phyloP scores from a whole-genome alignment of 164 flowering plant genomes.

The Aristolochia fimbriata region DNA sequence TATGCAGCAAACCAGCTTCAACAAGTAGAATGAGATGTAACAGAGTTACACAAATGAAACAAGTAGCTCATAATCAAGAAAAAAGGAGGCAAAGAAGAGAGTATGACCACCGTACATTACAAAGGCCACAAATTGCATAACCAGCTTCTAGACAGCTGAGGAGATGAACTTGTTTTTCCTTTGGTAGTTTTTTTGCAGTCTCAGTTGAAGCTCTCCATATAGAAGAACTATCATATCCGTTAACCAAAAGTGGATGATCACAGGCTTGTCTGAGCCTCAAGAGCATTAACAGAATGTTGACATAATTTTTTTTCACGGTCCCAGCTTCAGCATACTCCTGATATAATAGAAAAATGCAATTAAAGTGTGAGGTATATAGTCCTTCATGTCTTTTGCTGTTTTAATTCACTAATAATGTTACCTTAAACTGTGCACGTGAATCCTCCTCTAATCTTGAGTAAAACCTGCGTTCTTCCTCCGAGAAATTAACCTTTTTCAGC shows the following conservation, averaged over 20 bases:
- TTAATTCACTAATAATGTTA: conserved; percentile 6
- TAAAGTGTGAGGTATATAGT: too few species aligned
- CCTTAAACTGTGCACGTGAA: conserved; percentile 86
- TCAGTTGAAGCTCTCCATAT: conserved; percentile 49
- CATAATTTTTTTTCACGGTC: conserved; percentile 94
- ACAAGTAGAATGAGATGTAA: too few species aligned
- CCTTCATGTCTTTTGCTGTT: too few species aligned
- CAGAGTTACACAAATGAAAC: too few species aligned
- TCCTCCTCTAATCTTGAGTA: conserved; percentile 76
- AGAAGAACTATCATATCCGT: conserved; percentile 46
- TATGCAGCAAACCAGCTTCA: too few species aligned
- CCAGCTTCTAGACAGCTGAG: conserved; percentile 60
- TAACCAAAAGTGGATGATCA: conserved; percentile 92
- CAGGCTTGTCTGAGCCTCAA: conserved; percentile 98
- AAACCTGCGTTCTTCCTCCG: conserved; percentile 69
- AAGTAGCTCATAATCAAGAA: too few species aligned
- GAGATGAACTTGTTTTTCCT: conserved; percentile 42
- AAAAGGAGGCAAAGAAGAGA: too few species aligned
- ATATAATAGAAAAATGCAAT: too few species aligned
- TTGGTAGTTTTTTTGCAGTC: conserved; percentile 67
- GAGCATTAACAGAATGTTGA: conserved; percentile 89
- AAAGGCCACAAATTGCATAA: conserved; percentile 73
- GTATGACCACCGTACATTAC: conserved; percentile 45
- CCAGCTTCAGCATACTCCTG: conserved; percentile 98
- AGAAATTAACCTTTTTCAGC: conserved; percentile 64